A percentile compares a stretch with the other conserved stretches of the same genome.
Evolutionary conservation across 306 rosid genomes (phyloP).

Genomic region (Dryas alaskensis): DNA sequence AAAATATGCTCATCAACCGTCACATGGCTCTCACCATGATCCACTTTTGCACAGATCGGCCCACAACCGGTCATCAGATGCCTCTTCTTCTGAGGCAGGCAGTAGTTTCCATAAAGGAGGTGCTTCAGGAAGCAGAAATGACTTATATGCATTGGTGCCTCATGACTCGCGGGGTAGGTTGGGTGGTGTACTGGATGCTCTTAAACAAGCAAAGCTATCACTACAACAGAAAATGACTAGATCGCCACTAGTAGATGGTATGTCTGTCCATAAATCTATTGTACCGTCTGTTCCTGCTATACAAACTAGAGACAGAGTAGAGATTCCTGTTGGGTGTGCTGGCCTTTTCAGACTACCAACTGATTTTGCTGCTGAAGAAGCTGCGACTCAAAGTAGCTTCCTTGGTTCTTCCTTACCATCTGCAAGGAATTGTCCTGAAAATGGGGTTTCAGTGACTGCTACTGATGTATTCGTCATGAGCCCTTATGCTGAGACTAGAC

Average conservation of each 20-base stretch:
- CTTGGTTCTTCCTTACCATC: slow-evolving; percentile 31
- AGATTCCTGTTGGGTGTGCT: slow-evolving; percentile 55
- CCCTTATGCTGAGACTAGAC: slow-evolving; percentile 20
- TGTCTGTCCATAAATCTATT: slow-evolving; percentile 31
- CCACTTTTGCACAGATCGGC: slow-evolving; percentile 25
- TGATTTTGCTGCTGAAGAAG: slow-evolving; percentile 54
- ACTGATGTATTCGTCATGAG: slow-evolving; percentile 28
- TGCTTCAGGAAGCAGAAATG: slow-evolving; percentile 40
- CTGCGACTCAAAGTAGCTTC: slow-evolving; percentile 34
- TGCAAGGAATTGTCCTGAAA: slow-evolving; percentile 34
- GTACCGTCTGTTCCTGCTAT: slow-evolving; percentile 30
- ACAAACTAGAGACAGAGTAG: slow-evolving; percentile 45
- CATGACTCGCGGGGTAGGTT: slow-evolving; percentile 45
- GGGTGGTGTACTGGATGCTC: slow-evolving; percentile 72
- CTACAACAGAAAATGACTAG: slow-evolving; percentile 54
- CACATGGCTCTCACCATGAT: slow-evolving; percentile 31
- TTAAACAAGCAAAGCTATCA: slow-evolving; percentile 66
- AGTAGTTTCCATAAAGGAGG: slow-evolving; percentile 31
- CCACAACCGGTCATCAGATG: slow-evolving; percentile 26
- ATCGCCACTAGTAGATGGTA: slow-evolving; percentile 41
- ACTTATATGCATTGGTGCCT: slow-evolving; percentile 65
- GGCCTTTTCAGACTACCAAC: slow-evolving; percentile 88
- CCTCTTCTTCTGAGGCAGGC: slow-evolving; percentile 30
- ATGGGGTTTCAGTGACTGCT: slow-evolving; percentile 27
- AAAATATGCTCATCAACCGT: slow-evolving; percentile 32